Base-by-base conservation (phyloP, 2,329 filamentous ascomycete species). In the Stachybotrys echinatus region DNA sequence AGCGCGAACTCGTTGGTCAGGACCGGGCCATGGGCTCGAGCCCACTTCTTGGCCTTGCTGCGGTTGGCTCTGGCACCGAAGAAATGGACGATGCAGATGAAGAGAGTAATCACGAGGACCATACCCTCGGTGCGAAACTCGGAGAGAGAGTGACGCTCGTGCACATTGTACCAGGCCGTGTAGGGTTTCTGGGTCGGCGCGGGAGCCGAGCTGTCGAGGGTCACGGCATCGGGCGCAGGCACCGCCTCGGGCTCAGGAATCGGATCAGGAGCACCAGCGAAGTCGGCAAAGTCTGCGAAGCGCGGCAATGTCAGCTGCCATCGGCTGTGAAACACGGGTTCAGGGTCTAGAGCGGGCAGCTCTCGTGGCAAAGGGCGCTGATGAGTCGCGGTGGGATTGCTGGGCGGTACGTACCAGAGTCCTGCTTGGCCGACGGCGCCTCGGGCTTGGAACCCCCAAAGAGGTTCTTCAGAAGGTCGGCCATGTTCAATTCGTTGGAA, bases 81-180 rank as follows among this genome's bases (percentile, higher is more conserved):
- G 63, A 95, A 71, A 67, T 97, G 92, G 55, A 95, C 74, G 40
- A 85, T 66, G 56, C 96, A 76, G 56, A 96, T 80, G 48, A 95
- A 57, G 48, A 85, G 64, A 59, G 96, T 82, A 62, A 91, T 76
- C 31, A 81, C 80, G 52, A 96, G 73, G 61, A 99, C 88, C 66
- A 91, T 74, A 52, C 88, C 87, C 74, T 99, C 94, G 61, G 86
- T 80, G 72, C 84, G 84, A 79, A 99, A 99, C 68, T 99, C 94
- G 63, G 78, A 79, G 52, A 86, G 74, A 22, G 84, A 84, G 62
- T 92, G 85, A 63, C 94, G 90, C 80, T 97, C 92, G 80, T 95
- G 94, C 54, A 97, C 77, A 50, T 91, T 90, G 74, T 97, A 99
- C 94, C 94, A 99, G 76, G 89, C 90, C 47, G 91, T 96, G 70